These are phyloP conservation scores for Streptanthus diversifolius DNA, from an alignment of 345 rosid genomes.

Conservation along the genomic window DNA sequence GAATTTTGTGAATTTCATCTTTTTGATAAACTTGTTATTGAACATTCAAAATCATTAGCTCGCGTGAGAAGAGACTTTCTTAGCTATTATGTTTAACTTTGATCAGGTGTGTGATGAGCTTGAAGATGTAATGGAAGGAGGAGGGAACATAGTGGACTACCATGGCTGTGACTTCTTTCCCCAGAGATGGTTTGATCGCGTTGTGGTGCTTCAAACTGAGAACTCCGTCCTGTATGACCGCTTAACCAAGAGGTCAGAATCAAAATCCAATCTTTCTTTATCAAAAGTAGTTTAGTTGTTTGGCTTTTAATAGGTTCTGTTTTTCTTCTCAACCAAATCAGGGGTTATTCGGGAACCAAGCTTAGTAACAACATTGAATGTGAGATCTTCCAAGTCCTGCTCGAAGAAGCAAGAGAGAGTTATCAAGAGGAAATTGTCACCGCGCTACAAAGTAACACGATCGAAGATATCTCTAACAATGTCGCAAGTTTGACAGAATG, in stretches of 20 bases:
- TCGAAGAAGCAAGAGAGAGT: conserved; percentile 85
- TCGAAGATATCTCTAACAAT: conserved; percentile 67
- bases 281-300: not conserved
- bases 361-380: conserved; percentile 79
- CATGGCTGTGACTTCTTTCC: conserved; percentile 96
- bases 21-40: not conserved
- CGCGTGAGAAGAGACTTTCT: not conserved
- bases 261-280: not conserved
- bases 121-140: conserved; percentile 76
- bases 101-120: conserved; percentile 85
- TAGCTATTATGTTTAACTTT: conserved; percentile 10
- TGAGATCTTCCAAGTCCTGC: conserved; percentile 67
- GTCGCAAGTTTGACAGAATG: conserved; percentile 54
- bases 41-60: not conserved
- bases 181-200: conserved; percentile 75
- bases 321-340: conserved; percentile 27
- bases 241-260: conserved; percentile 59
- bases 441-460: conserved; percentile 53
- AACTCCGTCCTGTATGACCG: conserved; percentile 73
- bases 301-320: not conserved
- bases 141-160: conserved; percentile 84
- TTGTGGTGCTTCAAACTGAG: conserved; percentile 81
- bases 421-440: conserved; percentile 57
- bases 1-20: not conserved
- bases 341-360: conserved; percentile 69